phyloP scores from a whole-genome alignment of 2,329 filamentous ascomycete species.

The Trichoderma simmonsii region DNA sequence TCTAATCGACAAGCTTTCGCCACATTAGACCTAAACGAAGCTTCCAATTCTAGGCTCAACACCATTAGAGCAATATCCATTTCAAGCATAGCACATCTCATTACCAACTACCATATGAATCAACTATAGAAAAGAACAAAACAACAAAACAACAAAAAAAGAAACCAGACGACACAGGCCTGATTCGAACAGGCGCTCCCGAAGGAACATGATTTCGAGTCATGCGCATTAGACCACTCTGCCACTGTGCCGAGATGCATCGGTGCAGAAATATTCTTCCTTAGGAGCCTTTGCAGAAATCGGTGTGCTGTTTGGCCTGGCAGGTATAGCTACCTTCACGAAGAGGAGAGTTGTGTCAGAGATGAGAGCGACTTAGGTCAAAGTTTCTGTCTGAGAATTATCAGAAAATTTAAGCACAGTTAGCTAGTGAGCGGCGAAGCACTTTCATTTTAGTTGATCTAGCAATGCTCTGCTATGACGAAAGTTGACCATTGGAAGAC shows the following conservation, averaged over 20 bases:
- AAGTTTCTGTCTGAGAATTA: not conserved
- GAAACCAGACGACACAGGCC: not conserved
- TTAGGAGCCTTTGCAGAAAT: not conserved
- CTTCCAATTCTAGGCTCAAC: not conserved
- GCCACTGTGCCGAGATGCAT: conserved; percentile 13
- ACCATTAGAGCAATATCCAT: not conserved
- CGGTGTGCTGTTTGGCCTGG: not conserved
- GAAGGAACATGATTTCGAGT: conserved; percentile 19
- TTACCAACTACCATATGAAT: not conserved
- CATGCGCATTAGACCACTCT: conserved; percentile 21
- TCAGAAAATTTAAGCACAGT: not conserved
- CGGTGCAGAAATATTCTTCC: not conserved
- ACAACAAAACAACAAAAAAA: not conserved
- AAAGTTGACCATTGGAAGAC: not conserved
- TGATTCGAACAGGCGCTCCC: conserved; percentile 20
- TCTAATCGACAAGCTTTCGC: not conserved
- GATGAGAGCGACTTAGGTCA: not conserved
- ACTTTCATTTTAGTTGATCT: not conserved
- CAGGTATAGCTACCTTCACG: not conserved
- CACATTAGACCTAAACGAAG: not conserved
- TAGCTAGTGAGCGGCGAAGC: not conserved
- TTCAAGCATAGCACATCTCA: not conserved
- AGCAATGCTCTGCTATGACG: not conserved
- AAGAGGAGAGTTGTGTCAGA: too few species aligned
- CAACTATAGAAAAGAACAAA: not conserved